Evolutionary conservation across 768 basidiomycete species (phyloP).

Genomic region (Clitopilus passeckerianus): DNA sequence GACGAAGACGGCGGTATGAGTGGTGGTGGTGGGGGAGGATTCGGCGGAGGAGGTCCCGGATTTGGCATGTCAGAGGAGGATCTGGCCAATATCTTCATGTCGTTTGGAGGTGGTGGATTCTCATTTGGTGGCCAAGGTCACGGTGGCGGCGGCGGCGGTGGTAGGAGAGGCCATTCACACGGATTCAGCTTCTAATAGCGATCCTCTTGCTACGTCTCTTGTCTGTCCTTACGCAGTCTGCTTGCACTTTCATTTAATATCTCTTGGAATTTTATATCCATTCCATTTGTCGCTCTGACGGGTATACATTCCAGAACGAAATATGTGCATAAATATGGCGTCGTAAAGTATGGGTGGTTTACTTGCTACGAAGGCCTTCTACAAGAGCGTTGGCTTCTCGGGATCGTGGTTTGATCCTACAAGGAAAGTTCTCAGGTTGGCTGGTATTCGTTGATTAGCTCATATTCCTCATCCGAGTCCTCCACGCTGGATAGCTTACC

Average conservation of each 20-base stretch:
- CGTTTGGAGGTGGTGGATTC: slow-evolving; percentile 47
- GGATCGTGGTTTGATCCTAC: slow-evolving; percentile 22
- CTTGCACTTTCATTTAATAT: background rate
- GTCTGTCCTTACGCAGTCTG: background rate
- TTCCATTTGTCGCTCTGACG: too few species aligned
- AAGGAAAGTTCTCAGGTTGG: slow-evolving; percentile 19
- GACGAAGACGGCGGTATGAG: slow-evolving; percentile 68
- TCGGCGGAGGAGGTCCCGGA: slow-evolving; percentile 36
- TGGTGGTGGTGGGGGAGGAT: slow-evolving; percentile 24
- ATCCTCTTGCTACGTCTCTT: background rate
- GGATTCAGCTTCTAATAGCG: slow-evolving; percentile 24
- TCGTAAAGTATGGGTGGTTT: too few species aligned
- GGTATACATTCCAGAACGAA: too few species aligned
- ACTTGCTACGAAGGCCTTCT: background rate
- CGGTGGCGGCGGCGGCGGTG: slow-evolving; percentile 20
- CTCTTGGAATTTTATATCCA: background rate
- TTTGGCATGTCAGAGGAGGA: slow-evolving; percentile 40
- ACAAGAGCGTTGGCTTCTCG: slow-evolving; percentile 15
- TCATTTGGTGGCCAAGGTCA: slow-evolving; percentile 17
- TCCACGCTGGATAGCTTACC: background rate
- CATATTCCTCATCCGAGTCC: background rate
- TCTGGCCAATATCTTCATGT: slow-evolving; percentile 58
- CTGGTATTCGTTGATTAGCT: slow-evolving; percentile 4
- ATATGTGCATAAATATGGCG: too few species aligned
- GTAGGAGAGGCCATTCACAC: slow-evolving; percentile 21